Base-by-base conservation (phyloP, 1,139 yeast species). In the Pichia terricola region DNA sequence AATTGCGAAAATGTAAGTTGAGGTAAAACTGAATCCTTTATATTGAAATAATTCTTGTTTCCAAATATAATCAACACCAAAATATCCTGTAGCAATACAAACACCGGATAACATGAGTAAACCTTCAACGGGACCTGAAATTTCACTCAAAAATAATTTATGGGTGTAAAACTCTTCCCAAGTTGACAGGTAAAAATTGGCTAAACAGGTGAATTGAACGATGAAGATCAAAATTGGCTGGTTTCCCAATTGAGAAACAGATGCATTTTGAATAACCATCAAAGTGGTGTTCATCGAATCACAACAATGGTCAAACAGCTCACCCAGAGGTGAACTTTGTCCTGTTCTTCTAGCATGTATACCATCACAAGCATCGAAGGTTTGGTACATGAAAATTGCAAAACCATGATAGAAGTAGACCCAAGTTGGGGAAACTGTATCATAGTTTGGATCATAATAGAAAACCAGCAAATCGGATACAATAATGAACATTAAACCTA, bases 81-180 rank as follows among this genome's bases (percentile, higher is more conserved):
- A 67, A 36, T 77, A 49, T 4, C 88, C 95, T 1, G 95, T 82
- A 22, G 75, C 40, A 5, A 77, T 47, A 57, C 75, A 85, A 25
- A 79, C 65, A 0, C 56, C 63, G 36, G 77, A 63, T 42, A 88
- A 69, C 68, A 82, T 72, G 52, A 87, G 62, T 35, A 89, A 85
- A 4, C 97, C 97, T 64, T 89, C 97, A 2, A 89, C 97, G 0
- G 97, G 97, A 1, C 97, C 97, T 26, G 94, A 83, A 57, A 87
- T 82, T 50, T 75, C 77, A 38, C 94, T 80, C 45, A 89, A 69
- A 61, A 73, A 89, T 49, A 89, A 69, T 33, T 81, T 82, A 54
- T 88, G 95, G 1, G 97, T 89, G 58, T 88, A 94, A 61, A 77
- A 89, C 60, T 88, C 96, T 65, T 89, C 97, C 97, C 97, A 89